Evolutionary conservation across 164 flowering plant species (phyloP).

Genomic region (Liriodendron chinense): DNA sequence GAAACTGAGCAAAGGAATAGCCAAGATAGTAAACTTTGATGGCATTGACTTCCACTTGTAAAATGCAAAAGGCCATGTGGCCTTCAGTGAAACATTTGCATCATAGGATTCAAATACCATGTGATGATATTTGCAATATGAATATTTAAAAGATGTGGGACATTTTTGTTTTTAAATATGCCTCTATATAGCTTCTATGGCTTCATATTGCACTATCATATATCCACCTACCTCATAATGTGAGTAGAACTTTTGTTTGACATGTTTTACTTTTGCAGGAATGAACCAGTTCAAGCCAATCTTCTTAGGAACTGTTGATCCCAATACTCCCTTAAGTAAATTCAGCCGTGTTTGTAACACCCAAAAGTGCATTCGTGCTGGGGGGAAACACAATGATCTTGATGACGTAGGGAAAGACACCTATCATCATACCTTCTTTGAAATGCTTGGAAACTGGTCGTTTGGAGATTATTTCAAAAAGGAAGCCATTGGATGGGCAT

Average conservation of each 20-base stretch:
- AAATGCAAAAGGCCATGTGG: too few relatives aligned
- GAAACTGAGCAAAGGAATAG: too few relatives aligned
- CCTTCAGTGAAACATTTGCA: too few relatives aligned
- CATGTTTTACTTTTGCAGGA: constrained; percentile 40
- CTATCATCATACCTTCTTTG: constrained; percentile 97
- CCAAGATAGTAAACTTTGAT: too few relatives aligned
- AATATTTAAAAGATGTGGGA: not conserved
- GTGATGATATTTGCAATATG: not conserved
- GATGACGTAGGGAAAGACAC: constrained; percentile 99
- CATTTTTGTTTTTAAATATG: too few relatives aligned
- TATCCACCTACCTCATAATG: not conserved
- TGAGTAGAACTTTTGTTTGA: not conserved
- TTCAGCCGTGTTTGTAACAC: constrained; percentile 87
- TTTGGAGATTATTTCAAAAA: constrained; percentile 94
- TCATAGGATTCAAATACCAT: too few relatives aligned
- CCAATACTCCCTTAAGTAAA: constrained; percentile 72
- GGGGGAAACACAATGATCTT: constrained; percentile 98
- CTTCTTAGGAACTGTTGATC: constrained; percentile 84
- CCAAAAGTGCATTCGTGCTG: constrained; percentile 96
- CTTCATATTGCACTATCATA: not conserved
- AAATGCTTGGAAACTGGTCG: constrained; percentile 99
- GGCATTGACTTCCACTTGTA: too few relatives aligned
- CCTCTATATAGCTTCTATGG: not conserved
- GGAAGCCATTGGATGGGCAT: constrained; percentile 90
- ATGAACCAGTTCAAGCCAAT: constrained; percentile 99